phyloP scores from a whole-genome alignment of 805 yeast genomes.

The Candida caryicola region DNA sequence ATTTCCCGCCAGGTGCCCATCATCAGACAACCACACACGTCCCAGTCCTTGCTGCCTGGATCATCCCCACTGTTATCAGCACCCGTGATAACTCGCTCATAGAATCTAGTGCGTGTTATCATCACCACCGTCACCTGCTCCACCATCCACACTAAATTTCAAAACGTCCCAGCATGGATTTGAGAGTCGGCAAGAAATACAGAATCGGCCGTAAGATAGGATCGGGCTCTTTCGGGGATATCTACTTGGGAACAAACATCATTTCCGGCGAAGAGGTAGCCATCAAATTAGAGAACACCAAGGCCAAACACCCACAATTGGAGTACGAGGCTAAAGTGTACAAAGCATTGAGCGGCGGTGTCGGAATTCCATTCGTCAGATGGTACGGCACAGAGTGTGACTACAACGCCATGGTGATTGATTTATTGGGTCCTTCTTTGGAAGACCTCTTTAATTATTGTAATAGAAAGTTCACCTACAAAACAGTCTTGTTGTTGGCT shows the following conservation, averaged over 20 bases:
- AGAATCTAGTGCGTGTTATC: no score
- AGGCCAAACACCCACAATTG: constrained; percentile 94
- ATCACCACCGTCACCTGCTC: no score
- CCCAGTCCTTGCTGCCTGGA: no score
- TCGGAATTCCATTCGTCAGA: constrained; percentile 94
- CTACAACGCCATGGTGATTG: constrained; percentile 95
- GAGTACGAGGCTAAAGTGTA: constrained; percentile 97
- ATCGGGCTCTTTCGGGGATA: constrained; percentile 96
- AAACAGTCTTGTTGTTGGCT: constrained; percentile 88
- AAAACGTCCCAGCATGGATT: constrained; percentile 43
- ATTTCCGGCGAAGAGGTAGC: constrained; percentile 98
- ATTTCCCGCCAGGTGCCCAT: no score
- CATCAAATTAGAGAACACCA: constrained; percentile 83
- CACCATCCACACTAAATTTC: no score
- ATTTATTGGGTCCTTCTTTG: constrained; percentile 88
- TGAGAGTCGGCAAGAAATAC: constrained; percentile 90
- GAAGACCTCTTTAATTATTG: constrained; percentile 97
- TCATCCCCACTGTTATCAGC: no score
- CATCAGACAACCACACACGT: no score
- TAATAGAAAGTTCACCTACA: constrained; percentile 86
- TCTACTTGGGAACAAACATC: constrained; percentile 87
- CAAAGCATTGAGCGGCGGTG: constrained; percentile 91
- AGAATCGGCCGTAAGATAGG: constrained; percentile 95
- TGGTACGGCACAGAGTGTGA: constrained; percentile 98
- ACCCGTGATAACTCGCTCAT: no score